Conservation (phyloP, 2,329 filamentous ascomycete species). For the Ophiostoma sp. region DNA sequence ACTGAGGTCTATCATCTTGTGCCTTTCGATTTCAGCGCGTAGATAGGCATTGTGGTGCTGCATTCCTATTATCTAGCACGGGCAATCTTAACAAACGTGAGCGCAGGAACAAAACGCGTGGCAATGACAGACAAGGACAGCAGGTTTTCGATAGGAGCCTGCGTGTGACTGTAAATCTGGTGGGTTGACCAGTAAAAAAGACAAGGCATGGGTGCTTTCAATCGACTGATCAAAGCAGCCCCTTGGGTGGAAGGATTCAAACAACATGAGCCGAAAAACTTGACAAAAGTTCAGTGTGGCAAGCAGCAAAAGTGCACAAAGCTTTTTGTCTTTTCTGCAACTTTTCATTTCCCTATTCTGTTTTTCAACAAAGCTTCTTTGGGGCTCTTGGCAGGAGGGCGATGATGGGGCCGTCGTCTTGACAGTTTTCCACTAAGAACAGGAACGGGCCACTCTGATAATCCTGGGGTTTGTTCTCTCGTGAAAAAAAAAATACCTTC, state of each 20-base stretch:
- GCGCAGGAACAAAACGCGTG: background rate
- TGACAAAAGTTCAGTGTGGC: background rate
- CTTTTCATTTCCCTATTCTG: background rate
- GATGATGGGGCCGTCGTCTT: background rate
- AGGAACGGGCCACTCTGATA: background rate
- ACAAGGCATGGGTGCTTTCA: no score
- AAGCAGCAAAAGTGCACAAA: background rate
- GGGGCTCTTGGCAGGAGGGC: background rate
- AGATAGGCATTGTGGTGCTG: slow-evolving; percentile 12
- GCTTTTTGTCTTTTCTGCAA: background rate
- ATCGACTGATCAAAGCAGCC: slow-evolving; percentile 5
- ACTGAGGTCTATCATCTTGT: background rate
- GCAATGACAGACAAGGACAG: background rate
- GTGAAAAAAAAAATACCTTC: background rate
- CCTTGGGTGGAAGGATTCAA: background rate
- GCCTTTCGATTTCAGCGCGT: slow-evolving; percentile 7
- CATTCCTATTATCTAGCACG: background rate
- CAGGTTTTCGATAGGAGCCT: background rate
- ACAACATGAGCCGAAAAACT: background rate
- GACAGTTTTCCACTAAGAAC: background rate
- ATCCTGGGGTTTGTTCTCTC: background rate
- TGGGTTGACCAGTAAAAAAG: background rate
- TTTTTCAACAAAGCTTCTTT: background rate
- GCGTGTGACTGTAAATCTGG: background rate
- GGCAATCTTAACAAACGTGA: background rate